Percentiles rank a stretch among this genome's conserved stretches.
These are phyloP conservation scores for Plenodomus tracheiphilus DNA, from an alignment of 2,329 filamentous ascomycete genomes.

Conservation along the genomic window DNA sequence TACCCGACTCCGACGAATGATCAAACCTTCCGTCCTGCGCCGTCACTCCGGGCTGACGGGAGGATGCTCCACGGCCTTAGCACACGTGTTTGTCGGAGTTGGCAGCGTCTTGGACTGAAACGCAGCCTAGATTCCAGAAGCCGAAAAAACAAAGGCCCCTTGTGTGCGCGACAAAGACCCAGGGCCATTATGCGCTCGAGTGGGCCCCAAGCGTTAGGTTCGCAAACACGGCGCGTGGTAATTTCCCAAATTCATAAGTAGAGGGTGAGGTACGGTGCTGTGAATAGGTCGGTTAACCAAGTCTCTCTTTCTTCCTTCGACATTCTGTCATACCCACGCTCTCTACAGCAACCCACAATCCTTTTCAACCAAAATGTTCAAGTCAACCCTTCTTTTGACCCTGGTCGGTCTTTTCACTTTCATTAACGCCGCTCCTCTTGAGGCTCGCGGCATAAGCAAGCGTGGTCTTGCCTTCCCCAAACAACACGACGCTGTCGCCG, in stretches of 20 bases:
- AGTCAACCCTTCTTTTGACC: slow-evolving; percentile 29
- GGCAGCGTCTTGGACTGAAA: slow-evolving; percentile 19
- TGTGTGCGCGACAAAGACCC: background rate
- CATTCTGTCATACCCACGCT: slow-evolving; percentile 6
- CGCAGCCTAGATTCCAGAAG: slow-evolving; percentile 1
- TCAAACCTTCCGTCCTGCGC: slow-evolving; percentile 10
- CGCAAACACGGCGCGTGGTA: slow-evolving; percentile 8
- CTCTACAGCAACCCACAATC: slow-evolving; percentile 17
- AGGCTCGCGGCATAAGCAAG: slow-evolving; percentile 28
- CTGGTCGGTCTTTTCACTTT: slow-evolving; percentile 34
- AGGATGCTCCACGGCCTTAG: slow-evolving; percentile 13
- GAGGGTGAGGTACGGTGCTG: background rate
- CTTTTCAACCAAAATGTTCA: slow-evolving; percentile 24
- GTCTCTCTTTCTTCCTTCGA: slow-evolving; percentile 16
- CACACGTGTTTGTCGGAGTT: slow-evolving; percentile 18
- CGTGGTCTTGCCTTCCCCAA: slow-evolving; percentile 38
- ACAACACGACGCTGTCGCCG: slow-evolving; percentile 24
- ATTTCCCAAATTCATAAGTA: slow-evolving; percentile 20
- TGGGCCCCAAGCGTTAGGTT: slow-evolving; percentile 11
- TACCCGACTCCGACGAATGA: slow-evolving; percentile 13
- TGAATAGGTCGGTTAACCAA: slow-evolving; percentile 1
- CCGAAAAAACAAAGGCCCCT: slow-evolving; percentile 3
- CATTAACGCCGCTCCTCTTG: slow-evolving; percentile 31
- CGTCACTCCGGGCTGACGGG: slow-evolving; percentile 15
- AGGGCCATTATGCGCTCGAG: slow-evolving; percentile 12